Base-by-base conservation (phyloP, 176 grass and related monocot species). In the Oryza australiensis region DNA sequence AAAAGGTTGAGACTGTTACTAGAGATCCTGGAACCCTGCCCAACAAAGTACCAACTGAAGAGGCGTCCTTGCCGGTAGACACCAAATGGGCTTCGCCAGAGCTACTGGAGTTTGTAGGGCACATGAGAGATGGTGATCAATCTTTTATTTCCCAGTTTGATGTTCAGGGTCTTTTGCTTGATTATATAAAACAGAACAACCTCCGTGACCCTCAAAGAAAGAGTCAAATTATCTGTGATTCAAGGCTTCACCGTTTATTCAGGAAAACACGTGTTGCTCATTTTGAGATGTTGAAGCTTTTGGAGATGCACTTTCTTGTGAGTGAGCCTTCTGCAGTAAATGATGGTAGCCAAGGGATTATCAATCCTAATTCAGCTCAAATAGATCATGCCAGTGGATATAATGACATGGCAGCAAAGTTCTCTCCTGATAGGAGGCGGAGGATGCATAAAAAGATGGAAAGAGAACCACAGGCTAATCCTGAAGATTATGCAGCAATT, bases 201-300 rank as follows among this genome's bases (percentile, higher is more conserved):
- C 93, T 99, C 26, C 93, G 97, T 12, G 91, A 99, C 74, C 97
- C 89, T 83, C 83, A 69, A 37, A 95, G 84, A 67, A 99, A 96
- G 88, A 96, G 97, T 79, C 97, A 99, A 82, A 95, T 99, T 65
- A 76, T 99, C 72, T 99, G 97, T 87, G 97, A 99, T 64, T 10
- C 87, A 34, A 92, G 91, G 68, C 93, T 99, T 70, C 82, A 81
- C 12, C 41, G 86, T 53, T 91, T 99, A 76, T 99, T 99, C 78
- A 87, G 85, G 35, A 96, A 99, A 89, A 60, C 80, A 51, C 90
- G 87, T 72, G 97, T 99, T 80, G 97, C 89, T 60, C 97, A 99
- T 79, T 99, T 99, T 66, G 97, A 99, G 80, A 99, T 99, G 97
- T 80, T 99, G 76, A 93, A 91, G 80, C 91, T 99, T 89, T 84